A percentile compares a stretch with the other conserved stretches of the same genome.
phyloP scores from a whole-genome alignment of 2,329 filamentous ascomycete species.

The Colletotrichum ledebouriae region DNA sequence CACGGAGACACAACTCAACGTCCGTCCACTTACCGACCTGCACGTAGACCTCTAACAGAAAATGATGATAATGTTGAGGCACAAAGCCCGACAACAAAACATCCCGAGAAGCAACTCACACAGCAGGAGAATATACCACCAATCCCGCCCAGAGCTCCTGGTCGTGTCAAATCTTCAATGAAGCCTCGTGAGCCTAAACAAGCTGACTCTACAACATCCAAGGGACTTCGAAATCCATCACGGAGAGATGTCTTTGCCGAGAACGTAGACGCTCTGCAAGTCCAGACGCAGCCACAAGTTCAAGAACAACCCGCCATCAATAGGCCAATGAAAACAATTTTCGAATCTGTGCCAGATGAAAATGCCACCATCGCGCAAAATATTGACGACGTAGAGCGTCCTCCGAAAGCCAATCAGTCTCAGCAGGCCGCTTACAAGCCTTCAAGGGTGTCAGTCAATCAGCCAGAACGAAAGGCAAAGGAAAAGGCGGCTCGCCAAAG shows the following conservation, averaged over 20 bases:
- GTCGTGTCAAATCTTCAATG: conserved; percentile 15
- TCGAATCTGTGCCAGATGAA: conserved; percentile 7
- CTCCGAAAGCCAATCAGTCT: neutral
- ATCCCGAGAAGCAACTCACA: neutral
- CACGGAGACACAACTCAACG: conserved; percentile 34
- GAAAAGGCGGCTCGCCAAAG: conserved; percentile 32
- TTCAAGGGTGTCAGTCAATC: conserved; percentile 28
- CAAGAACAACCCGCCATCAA: neutral
- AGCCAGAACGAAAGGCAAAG: conserved; percentile 44
- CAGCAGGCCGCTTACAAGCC: neutral
- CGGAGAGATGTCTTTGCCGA: conserved; percentile 1
- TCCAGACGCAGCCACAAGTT: neutral
- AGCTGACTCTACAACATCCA: neutral
- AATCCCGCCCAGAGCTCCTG: conserved; percentile 27
- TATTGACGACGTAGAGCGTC: neutral
- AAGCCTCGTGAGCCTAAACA: neutral
- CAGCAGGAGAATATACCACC: conserved; percentile 10
- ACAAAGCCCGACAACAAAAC: conserved; percentile 12
- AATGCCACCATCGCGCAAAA: neutral
- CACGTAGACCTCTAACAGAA: neutral
- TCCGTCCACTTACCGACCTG: conserved; percentile 26
- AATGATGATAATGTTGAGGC: neutral
- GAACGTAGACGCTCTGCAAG: neutral
- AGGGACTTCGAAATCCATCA: conserved; percentile 8
- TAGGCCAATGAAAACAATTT: neutral